Base-by-base conservation (phyloP, 2,329 filamentous ascomycete genomes). In the Pseudogymnoascus sp. region DNA sequence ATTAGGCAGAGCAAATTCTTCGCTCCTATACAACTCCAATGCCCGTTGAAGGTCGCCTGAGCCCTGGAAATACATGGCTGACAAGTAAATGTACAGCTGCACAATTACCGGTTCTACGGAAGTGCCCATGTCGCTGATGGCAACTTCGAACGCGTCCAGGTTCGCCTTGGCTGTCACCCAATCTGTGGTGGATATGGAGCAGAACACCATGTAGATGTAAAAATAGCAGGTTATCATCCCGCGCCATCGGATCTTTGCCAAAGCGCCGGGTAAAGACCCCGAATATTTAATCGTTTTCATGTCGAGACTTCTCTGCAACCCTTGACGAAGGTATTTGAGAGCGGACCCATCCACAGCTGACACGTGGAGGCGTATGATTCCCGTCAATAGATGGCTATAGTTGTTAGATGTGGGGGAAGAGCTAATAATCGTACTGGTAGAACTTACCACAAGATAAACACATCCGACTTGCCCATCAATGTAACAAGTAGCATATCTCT, bases 61-160 rank as follows among this genome's bases (percentile, higher is more conserved):
- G 16, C 87, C 89, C 75, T 97, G 93, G 59, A 85, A 78, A 66
- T 91, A 88, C 6, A 89, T 81, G 0, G 88, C 92, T 0, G 81
- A 78, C 16, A 96, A 82, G 72, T 97, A 97, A 43, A 66, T 62
- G 9, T 63, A 50, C 5, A 72, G 61, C 28, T 58, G 63, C 35
- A 62, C 65, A 4, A 72, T 59, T 43, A 68, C 61, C 2, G 67
- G 69, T 9, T 47, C 60, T 7, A 69, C 35, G 22, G 65, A 37
- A 18, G 68, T 62, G n/a, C 68, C 65, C 41, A 68, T 65, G 4
- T 60, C 60, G 22, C 64, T 59, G 1, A 67, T 62, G 11, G 66
- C 66, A 28, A 60, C 59, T 57, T 62, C 64, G 16, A 71, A 39
- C 18, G 65, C 62, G n/a, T 66, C 64, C 16, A 72, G 58, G 38